phyloP scores from a whole-genome alignment of 2,329 filamentous ascomycete species.

The Aspergillus sp. region DNA sequence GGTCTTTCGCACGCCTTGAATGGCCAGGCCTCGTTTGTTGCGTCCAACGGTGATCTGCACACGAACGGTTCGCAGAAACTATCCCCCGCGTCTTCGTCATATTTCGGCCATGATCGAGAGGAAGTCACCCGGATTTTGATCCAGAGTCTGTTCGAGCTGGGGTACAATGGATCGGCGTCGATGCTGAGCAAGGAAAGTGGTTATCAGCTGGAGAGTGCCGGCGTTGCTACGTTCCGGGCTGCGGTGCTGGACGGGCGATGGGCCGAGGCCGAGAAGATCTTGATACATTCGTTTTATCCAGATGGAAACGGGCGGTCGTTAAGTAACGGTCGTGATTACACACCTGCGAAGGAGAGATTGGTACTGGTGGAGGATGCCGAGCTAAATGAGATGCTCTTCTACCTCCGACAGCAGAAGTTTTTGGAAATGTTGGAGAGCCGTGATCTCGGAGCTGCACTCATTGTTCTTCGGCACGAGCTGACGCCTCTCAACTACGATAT shows the following conservation, averaged over 20 bases:
- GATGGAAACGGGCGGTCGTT: conserved; percentile 48
- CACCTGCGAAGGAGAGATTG: conserved; percentile 55
- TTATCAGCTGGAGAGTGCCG: conserved; percentile 79
- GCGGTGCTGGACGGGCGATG: conserved; percentile 80
- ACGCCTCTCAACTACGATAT: conserved; percentile 82
- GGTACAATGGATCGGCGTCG: conserved; percentile 75
- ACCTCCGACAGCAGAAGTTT: conserved; percentile 90
- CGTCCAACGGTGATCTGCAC: conserved; percentile 38
- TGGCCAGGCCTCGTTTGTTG: conserved; percentile 48
- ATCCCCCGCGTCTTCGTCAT: conserved; percentile 46
- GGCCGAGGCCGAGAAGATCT: conserved; percentile 77
- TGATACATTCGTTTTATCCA: conserved; percentile 55
- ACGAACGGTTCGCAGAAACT: conserved; percentile 41
- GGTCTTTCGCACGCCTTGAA: conserved; percentile 53
- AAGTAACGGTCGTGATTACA: conserved; percentile 28
- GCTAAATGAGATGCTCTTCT: conserved; percentile 77
- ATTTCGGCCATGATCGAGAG: conserved; percentile 84
- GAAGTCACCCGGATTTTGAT: conserved; percentile 92
- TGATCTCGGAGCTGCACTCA: conserved; percentile 71
- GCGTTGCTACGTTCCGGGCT: conserved; percentile 79
- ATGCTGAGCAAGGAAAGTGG: conserved; percentile 79
- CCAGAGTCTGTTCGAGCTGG: conserved; percentile 84
- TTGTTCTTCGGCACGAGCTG: conserved; percentile 82
- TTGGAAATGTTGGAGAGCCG: conserved; percentile 80
- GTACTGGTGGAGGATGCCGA: conserved; percentile 75